A percentile compares a stretch with the other conserved stretches of the same genome.
Evolutionary conservation across 2,329 filamentous ascomycete species (phyloP).

Genomic region (Pestalotiopsis sp.): DNA sequence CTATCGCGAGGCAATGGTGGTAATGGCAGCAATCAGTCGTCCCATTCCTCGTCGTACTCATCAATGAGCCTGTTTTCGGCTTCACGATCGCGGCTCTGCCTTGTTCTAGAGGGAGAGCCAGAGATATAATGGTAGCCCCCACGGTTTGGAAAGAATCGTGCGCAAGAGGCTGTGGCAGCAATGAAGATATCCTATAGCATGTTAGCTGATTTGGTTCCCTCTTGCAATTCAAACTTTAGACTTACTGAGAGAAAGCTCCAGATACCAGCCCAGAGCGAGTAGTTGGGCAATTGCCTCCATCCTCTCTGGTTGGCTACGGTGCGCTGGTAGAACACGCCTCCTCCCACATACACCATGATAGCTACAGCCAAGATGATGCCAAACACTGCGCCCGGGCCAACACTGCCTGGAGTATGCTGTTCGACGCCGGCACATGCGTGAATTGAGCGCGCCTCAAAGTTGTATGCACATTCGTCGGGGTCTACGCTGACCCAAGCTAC

Average conservation of each 20-base stretch:
- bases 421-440: conserved; percentile 75
- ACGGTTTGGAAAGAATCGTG: conserved; percentile 64
- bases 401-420: conserved; percentile 72
- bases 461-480: conserved; percentile 90
- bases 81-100: conserved; percentile 57
- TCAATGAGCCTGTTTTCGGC: conserved; percentile 95
- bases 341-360: conserved; percentile 84
- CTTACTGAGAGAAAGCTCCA: conserved; percentile 82
- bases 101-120: conserved; percentile 48
- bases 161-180: conserved; percentile 70
- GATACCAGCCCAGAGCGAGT: conserved; percentile 87
- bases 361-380: conserved; percentile 80
- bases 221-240: conserved; percentile 26
- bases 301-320: conserved; percentile 93
- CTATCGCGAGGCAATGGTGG: not conserved
- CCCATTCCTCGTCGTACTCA: conserved; percentile 96
- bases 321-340: conserved; percentile 93
- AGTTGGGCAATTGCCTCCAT: conserved; percentile 95
- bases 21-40: conserved; percentile 60
- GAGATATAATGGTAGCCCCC: conserved; percentile 70
- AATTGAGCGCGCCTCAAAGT: conserved; percentile 88
- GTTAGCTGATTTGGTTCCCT: conserved; percentile 6
- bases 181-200: conserved; percentile 62
- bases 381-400: conserved; percentile 78
- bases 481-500: conserved; percentile 83